Base-by-base conservation (phyloP, 768 basidiomycete genomes). In the Paxillus involutus region DNA sequence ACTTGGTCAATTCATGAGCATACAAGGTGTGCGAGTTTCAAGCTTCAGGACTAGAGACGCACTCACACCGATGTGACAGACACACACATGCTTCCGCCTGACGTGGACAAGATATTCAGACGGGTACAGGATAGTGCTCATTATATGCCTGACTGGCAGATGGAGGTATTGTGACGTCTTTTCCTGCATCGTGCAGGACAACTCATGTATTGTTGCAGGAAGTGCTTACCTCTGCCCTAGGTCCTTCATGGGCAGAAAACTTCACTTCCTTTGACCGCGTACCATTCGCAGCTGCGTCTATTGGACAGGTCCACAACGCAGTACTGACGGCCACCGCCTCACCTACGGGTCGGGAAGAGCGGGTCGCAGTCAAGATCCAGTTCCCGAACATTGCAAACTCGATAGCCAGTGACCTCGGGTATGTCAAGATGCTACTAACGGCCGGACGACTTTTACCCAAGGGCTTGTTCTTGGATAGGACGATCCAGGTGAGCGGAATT, bases 141-240 rank as follows among this genome's bases (percentile, higher is more conserved):
- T 70, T 98, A 98, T 68, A 99, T 99, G 96, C 96, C 96, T 0
- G 89, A 96, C 60, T 95, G 90, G 89, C 96, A 99, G 67, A 89
- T 98, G 86, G 90, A 95, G 82, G 95, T 92, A 14, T 17, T 72
- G 4, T 6, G 6, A 26, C 10, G 40, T 39, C 14, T 21, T 32
- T 54, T n/a, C n/a, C n/a, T n/a, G n/a, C n/a, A 37, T 39, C 26
- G 6, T 43, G 24, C 30, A 5, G 13, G n/a, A 36, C 3, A 24
- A 43, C 52, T 47, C 39, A 53, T 17, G 4, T 39, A 26, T 47
- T 26, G 39, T 8, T 24, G 6, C 59, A 84, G 81, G 63, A 83
- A 89, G 94, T 94, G 30, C 79, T 99, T 72, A 66, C 63, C 1
- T 63, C 75, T n/a, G 81, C 93, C 7, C 78, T 97, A 6, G 94